Evolutionary conservation across 1,284 basidiomycete species (phyloP).

Genomic region (Heterobasidion parviporum): DNA sequence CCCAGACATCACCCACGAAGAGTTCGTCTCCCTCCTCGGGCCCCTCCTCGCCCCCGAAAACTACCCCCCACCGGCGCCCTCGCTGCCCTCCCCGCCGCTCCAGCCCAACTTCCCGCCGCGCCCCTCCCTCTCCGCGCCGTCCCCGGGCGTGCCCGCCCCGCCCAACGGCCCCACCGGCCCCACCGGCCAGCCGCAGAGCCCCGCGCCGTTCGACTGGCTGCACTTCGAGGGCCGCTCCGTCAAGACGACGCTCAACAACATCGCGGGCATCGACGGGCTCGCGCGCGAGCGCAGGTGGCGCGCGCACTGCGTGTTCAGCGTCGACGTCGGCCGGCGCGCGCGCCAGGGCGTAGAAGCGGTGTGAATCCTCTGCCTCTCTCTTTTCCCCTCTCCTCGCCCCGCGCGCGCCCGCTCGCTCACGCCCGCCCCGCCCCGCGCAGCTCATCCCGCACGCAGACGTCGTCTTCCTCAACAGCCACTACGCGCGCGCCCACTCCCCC

Average conservation of each 20-base stretch:
- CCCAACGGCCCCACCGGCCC: slow-evolving; percentile 36
- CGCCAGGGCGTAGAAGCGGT: slow-evolving; percentile 76
- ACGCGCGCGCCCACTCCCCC: slow-evolving; percentile 48
- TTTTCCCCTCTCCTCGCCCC: slow-evolving; percentile 7
- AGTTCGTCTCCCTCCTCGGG: slow-evolving; percentile 69
- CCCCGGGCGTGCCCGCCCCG: slow-evolving; percentile 18
- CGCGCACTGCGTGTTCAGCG: slow-evolving; percentile 67
- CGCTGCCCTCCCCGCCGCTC: slow-evolving; percentile 18
- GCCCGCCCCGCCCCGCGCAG: slow-evolving; percentile 26
- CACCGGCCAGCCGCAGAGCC: slow-evolving; percentile 29
- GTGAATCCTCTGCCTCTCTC: slow-evolving; percentile 17
- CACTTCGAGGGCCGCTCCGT: slow-evolving; percentile 73
- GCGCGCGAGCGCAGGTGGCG: slow-evolving; percentile 76
- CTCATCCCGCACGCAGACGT: slow-evolving; percentile 73
- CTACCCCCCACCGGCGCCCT: slow-evolving; percentile 30
- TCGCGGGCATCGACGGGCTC: slow-evolving; percentile 67
- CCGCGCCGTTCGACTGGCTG: slow-evolving; percentile 70
- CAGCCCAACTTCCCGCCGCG: slow-evolving; percentile 17
- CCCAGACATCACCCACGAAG: slow-evolving; percentile 76
- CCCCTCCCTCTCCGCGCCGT: slow-evolving; percentile 14
- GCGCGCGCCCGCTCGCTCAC: background rate
- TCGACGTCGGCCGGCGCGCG: slow-evolving; percentile 64
- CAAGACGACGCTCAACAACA: slow-evolving; percentile 68
- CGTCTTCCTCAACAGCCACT: slow-evolving; percentile 65
- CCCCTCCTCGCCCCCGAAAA: slow-evolving; percentile 74